These are phyloP conservation scores for Globisporangium sylvaticum DNA, from an alignment of 352 stramenopile species.

Conservation along the genomic window DNA sequence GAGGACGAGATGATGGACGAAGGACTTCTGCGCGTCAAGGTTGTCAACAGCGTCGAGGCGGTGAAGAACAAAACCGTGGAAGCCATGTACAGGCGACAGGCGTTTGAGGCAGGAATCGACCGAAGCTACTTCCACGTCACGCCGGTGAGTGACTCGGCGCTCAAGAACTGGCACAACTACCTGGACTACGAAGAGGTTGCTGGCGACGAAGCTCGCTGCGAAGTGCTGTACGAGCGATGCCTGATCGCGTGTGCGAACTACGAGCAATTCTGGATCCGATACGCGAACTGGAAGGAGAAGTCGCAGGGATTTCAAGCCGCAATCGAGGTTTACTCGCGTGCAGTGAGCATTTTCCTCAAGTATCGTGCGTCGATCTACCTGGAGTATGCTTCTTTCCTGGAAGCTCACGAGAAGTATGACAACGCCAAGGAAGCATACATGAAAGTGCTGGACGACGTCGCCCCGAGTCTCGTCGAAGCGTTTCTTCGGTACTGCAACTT, in stretches of 20 bases:
- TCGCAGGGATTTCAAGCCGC: constrained; percentile 54
- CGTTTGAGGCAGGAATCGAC: constrained; percentile 73
- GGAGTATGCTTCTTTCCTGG: constrained; percentile 70
- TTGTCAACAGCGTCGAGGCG: constrained; percentile 70
- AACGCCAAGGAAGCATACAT: constrained; percentile 47
- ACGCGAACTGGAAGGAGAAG: constrained; percentile 56
- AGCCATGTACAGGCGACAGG: constrained; percentile 54
- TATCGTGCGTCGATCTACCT: constrained; percentile 67
- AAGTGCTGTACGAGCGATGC: constrained; percentile 74
- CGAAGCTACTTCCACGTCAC: constrained; percentile 84
- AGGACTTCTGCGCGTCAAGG: constrained; percentile 73
- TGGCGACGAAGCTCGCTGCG: constrained; percentile 42
- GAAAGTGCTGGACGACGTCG: constrained; percentile 51
- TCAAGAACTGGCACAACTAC: constrained; percentile 80
- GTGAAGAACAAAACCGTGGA: constrained; percentile 72
- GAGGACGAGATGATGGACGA: constrained; percentile 75
- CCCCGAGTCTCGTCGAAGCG: constrained; percentile 58
- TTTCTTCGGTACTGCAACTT: constrained; percentile 71
- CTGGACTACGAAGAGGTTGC: constrained; percentile 73
- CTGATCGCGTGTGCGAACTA: constrained; percentile 84
- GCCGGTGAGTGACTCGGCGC: constrained; percentile 50
- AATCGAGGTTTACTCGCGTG: constrained; percentile 59
- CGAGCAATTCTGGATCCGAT: constrained; percentile 77
- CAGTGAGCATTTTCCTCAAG: constrained; percentile 68
- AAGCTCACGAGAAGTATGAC: constrained; percentile 49